Percentiles rank a stretch among this genome's conserved stretches.
Conservation (phyloP, 129 eudicot genomes). For the Oenanthe sinensis region DNA sequence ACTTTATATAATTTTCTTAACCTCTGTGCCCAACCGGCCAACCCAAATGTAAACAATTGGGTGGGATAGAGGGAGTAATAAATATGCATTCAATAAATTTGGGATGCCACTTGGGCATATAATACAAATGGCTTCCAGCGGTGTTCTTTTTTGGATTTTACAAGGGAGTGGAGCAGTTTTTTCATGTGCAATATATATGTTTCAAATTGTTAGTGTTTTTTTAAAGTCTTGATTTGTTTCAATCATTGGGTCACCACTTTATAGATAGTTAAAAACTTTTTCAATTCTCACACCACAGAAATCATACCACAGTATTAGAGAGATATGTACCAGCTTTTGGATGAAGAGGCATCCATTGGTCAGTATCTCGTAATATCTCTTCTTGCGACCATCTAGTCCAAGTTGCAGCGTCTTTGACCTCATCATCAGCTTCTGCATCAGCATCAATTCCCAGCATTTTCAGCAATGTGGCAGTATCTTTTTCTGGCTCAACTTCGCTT, state of each 20-base stretch:
- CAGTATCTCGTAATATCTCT: constrained; percentile 58
- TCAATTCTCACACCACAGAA: background rate
- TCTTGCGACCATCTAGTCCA: constrained; percentile 89
- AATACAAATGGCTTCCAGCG: background rate
- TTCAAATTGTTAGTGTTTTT: background rate
- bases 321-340: constrained; percentile 42
- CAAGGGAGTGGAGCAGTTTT: background rate
- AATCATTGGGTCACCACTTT: background rate
- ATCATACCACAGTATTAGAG: background rate
- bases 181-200: background rate
- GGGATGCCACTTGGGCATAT: background rate
- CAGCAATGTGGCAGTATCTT: constrained; percentile 71
- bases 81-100: background rate
- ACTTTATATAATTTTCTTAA: too few species aligned
- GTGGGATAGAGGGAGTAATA: too few species aligned
- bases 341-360: constrained; percentile 85
- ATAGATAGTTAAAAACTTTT: background rate
- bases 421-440: constrained; percentile 58
- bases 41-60: too few species aligned
- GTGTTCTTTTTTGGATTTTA: background rate
- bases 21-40: too few species aligned
- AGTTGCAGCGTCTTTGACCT: constrained; percentile 53
- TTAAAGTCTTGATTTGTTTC: background rate
- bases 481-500: constrained; percentile 41
- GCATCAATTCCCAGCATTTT: constrained; percentile 77